Percentiles rank a stretch among this genome's conserved stretches.
Conservation (phyloP, 2,329 filamentous ascomycete species). For the Fonsecaea multimorphosa region DNA sequence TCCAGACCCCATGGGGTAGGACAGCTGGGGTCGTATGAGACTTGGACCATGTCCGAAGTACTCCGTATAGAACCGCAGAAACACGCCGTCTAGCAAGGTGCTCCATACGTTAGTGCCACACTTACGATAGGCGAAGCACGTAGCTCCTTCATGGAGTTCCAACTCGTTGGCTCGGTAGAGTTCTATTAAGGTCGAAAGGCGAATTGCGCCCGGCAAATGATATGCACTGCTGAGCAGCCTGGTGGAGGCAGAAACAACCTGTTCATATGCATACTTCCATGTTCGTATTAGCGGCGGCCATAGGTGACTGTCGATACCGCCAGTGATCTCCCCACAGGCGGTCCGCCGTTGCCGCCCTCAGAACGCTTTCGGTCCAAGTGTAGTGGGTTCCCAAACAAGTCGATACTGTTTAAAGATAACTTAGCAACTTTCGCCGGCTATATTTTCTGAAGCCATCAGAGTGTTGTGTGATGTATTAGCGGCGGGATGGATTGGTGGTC, state of each 20-base stretch:
- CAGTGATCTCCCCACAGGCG: not conserved
- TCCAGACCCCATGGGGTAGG: slow-evolving; percentile 1
- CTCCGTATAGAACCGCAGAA: not conserved
- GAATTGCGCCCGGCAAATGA: not conserved
- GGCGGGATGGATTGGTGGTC: too few relatives aligned
- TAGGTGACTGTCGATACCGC: not conserved
- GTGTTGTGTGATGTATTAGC: too few relatives aligned
- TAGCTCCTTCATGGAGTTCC: not conserved
- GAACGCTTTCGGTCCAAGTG: not conserved
- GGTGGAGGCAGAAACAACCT: not conserved
- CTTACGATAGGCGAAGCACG: not conserved
- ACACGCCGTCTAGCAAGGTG: not conserved
- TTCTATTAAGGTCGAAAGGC: not conserved
- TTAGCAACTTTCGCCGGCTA: too few relatives aligned
- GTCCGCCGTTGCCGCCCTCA: not conserved
- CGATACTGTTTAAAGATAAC: too few relatives aligned
- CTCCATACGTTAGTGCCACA: not conserved
- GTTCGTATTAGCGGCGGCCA: not conserved
- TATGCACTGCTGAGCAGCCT: not conserved
- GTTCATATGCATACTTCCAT: not conserved
- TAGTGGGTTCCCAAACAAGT: too few relatives aligned
- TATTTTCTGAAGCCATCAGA: too few relatives aligned
- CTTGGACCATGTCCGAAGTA: not conserved
- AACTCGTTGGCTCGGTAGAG: not conserved
- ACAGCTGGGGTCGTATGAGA: not conserved